Conservation (phyloP, 176 grass and related monocot genomes). For the Triticum urartu region DNA sequence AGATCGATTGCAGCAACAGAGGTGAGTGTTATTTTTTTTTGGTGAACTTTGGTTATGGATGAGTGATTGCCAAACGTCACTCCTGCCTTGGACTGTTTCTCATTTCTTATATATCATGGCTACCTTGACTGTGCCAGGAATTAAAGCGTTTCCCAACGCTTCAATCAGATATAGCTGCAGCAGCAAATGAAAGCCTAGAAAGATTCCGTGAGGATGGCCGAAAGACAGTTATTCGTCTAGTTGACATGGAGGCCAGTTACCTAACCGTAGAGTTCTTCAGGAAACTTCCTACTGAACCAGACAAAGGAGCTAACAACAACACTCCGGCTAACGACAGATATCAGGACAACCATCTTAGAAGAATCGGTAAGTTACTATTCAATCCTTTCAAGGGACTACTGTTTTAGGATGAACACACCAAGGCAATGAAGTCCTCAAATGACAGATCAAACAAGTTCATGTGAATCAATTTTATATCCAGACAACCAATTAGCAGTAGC, state of each 20-base stretch:
- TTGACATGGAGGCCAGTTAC: constrained; percentile 98
- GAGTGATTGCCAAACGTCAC: not conserved
- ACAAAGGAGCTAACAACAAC: constrained; percentile 67
- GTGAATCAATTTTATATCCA: not conserved
- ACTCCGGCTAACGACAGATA: constrained; percentile 75
- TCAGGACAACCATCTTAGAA: constrained; percentile 89
- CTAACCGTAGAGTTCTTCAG: constrained; percentile 98
- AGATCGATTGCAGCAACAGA: constrained; percentile 92
- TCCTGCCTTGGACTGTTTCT: not conserved
- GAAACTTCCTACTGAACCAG: constrained; percentile 95
- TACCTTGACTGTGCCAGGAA: constrained; percentile 53
- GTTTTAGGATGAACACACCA: not conserved
- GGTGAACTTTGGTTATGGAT: not conserved
- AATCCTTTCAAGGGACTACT: not conserved
- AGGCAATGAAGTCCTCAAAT: not conserved
- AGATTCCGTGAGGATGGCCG: constrained; percentile 90
- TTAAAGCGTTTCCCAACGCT: constrained; percentile 98
- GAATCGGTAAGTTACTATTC: constrained; percentile 58
- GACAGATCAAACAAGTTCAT: not conserved
- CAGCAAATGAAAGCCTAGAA: constrained; percentile 92
- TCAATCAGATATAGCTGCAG: constrained; percentile 95
- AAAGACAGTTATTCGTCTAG: constrained; percentile 92
- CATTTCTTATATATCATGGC: not conserved
- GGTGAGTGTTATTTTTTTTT: constrained; percentile 40
- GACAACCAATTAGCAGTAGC: not conserved